These are phyloP conservation scores for Pichia sp. DNA, from an alignment of 1,139 yeast species.

Conservation along the genomic window DNA sequence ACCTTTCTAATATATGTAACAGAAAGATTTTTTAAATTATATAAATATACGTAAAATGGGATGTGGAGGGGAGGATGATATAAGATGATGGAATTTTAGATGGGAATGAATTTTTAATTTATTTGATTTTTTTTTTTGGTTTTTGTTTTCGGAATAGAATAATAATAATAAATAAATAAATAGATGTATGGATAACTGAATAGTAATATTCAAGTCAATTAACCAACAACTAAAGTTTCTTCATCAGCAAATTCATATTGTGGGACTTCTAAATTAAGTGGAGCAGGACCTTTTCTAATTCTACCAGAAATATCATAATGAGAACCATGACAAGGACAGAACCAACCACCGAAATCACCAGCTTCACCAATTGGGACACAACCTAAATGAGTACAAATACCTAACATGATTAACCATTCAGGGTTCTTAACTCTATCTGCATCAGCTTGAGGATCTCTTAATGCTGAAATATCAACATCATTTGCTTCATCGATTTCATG, in stretches of 20 bases:
- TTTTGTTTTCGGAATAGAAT: background rate
- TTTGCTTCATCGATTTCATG: slow-evolving; percentile 95
- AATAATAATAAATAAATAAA: background rate
- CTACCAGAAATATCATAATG: slow-evolving; percentile 99
- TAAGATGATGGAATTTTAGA: no score
- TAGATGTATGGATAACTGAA: no score
- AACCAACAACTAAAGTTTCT: slow-evolving; percentile 78
- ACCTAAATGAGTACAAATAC: slow-evolving; percentile 99
- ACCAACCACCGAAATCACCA: slow-evolving; percentile 99
- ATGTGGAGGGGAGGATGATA: background rate
- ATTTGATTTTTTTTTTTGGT: background rate
- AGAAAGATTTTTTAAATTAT: background rate
- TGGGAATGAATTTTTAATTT: no score
- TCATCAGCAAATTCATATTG: slow-evolving; percentile 70
- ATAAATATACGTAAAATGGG: background rate
- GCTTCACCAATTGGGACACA: slow-evolving; percentile 99
- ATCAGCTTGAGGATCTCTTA: slow-evolving; percentile 95
- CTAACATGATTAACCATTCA: slow-evolving; percentile 98
- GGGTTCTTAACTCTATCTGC: slow-evolving; percentile 93
- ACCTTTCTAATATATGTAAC: background rate
- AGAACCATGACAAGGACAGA: slow-evolving; percentile 99
- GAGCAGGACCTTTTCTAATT: slow-evolving; percentile 99
- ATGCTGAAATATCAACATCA: slow-evolving; percentile 57
- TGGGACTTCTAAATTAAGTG: slow-evolving; percentile 96
- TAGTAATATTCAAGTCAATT: no score